Percentiles rank a stretch among this genome's conserved stretches.
Conservation (phyloP, 129 eudicot genomes). For the Flaveria sonorensis region DNA sequence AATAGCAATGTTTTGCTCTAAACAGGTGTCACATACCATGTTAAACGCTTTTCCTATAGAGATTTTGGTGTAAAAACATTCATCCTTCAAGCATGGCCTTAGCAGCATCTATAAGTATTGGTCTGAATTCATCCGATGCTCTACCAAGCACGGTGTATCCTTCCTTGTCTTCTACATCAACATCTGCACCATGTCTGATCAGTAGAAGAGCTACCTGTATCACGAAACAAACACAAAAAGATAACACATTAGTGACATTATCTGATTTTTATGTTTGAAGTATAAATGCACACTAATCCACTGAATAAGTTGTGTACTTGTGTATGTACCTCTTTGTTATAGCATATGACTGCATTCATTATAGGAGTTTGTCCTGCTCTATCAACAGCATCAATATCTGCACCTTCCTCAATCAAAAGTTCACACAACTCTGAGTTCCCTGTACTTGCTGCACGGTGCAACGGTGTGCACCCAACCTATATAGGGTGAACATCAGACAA, state of each 20-base stretch:
- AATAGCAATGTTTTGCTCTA: constrained; percentile 11
- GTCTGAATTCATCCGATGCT: constrained; percentile 69
- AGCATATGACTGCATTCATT: constrained; percentile 80
- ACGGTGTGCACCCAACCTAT: constrained; percentile 94
- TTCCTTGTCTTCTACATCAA: constrained; percentile 88
- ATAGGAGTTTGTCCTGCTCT: constrained; percentile 90
- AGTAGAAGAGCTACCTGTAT: constrained; percentile 79
- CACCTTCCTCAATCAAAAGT: constrained; percentile 92
- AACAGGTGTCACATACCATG: constrained; percentile 12
- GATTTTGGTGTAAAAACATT: constrained; percentile 17
- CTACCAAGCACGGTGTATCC: constrained; percentile 93
- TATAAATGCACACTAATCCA: constrained; percentile 12
- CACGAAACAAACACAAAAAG: constrained; percentile 12
- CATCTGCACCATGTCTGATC: constrained; percentile 93
- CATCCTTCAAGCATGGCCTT: constrained; percentile 91
- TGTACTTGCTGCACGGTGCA: constrained; percentile 98
- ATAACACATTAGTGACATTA: not conserved
- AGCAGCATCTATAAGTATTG: constrained; percentile 71
- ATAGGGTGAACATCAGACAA: constrained; percentile 2
- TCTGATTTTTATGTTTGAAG: not conserved
- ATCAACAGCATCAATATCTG: constrained; percentile 84
- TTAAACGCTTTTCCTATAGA: constrained; percentile 15
- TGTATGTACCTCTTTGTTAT: constrained; percentile 61
- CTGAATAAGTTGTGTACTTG: not conserved
- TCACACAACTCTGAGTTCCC: constrained; percentile 81